A percentile compares a stretch with the other conserved stretches of the same genome.
These are phyloP conservation scores for Diutina pseudorugosa DNA, from an alignment of 1,139 yeast genomes.

Conservation along the genomic window DNA sequence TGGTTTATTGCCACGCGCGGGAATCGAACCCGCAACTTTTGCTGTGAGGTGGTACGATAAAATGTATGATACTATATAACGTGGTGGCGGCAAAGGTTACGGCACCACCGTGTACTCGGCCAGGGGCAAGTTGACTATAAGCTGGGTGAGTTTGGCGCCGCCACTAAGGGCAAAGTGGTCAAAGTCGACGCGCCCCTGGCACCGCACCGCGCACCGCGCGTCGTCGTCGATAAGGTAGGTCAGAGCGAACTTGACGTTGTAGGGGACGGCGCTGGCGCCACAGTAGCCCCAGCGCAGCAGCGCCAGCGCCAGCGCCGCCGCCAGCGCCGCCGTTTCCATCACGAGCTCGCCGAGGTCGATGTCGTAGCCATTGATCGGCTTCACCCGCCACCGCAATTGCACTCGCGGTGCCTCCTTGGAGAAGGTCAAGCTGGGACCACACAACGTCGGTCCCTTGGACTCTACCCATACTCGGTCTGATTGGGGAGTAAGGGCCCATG, in stretches of 20 bases:
- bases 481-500: neutral
- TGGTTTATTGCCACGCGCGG: neutral
- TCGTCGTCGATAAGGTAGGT: neutral
- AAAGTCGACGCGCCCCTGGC: conserved; percentile 1
- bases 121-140: neutral
- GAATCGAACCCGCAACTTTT: neutral
- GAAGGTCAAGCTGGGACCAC: neutral
- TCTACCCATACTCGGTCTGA: neutral
- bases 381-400: neutral
- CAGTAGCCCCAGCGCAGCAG: neutral
- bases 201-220: neutral
- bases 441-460: neutral
- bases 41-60: no score
- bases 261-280: neutral
- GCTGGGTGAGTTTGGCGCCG: neutral
- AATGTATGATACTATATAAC: no score
- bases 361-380: neutral
- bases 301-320: neutral
- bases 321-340: neutral
- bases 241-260: neutral
- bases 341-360: conserved; percentile 2
- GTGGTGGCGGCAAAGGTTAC: neutral
- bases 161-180: neutral
- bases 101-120: neutral
- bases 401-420: neutral